Evolutionary conservation across 2,329 filamentous ascomycete genomes (phyloP).

Genomic region (Colletotrichum filicis): DNA sequence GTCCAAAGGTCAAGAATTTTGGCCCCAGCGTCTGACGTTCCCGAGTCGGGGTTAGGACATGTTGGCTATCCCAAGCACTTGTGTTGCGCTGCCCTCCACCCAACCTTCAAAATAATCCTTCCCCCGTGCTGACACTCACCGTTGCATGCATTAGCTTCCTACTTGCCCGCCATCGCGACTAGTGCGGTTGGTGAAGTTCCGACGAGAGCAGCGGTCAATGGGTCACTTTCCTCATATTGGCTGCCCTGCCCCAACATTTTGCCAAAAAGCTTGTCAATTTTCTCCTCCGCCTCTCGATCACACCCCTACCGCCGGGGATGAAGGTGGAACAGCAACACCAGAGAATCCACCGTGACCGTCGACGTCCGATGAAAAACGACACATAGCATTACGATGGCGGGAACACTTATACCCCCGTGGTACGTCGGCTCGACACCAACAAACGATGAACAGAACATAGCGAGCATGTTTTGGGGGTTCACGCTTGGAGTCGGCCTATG

Average conservation of each 20-base stretch:
- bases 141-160: neutral
- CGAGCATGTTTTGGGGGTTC: slow-evolving; percentile 50
- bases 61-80: neutral
- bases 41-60: neutral
- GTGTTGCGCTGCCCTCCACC: neutral
- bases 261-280: neutral
- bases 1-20: neutral
- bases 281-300: neutral
- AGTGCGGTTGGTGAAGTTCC: slow-evolving; percentile 19
- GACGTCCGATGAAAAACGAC: neutral
- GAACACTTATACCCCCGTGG: slow-evolving; percentile 30
- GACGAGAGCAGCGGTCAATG: slow-evolving; percentile 5
- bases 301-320: neutral
- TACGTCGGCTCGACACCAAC: slow-evolving; percentile 24
- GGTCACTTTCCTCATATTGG: slow-evolving; percentile 10
- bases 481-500: slow-evolving; percentile 49
- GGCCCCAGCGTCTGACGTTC: slow-evolving; percentile 5
- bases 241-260: neutral
- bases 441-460: slow-evolving; percentile 45
- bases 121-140: neutral
- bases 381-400: slow-evolving; percentile 2
- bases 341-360: neutral
- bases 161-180: neutral
- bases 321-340: neutral
- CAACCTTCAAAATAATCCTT: slow-evolving; percentile 12